Evolutionary conservation across 2,329 filamentous ascomycete species (phyloP), one percentile per base, ranked within the genome.

Genomic region (Neobulgaria alba): DNA sequence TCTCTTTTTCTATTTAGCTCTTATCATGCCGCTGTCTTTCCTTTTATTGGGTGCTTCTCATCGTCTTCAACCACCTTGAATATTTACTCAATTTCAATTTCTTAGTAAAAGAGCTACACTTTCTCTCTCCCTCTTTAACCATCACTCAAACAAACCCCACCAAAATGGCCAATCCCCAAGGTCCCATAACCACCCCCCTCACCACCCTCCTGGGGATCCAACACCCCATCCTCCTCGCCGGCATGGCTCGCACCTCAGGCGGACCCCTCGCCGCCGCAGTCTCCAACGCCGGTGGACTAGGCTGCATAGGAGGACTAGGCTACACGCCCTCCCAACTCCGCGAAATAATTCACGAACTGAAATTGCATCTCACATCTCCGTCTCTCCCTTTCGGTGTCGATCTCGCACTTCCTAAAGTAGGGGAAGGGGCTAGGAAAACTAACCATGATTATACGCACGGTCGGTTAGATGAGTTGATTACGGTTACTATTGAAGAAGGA

Each of bases 391-490:
- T 95, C 61, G 90, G 89, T 52, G 78, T 95, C 21, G 90, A 96
- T 62, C 79, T 96, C 2, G 89, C 89, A 0, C 75, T 96, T 10
- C 89, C 90, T 1, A 88, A 95, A 65, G 71, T 95, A 41, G 90
- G 90, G 42, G 87, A 83, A 30, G 71, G 66, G 23, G 90, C 90
- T 5, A 78, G 90, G 50, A 84, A 85, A 62, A 95, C 90, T 3
- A 96, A 95, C 66, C 86, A 95, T 65, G 90, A 95, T 63, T 96
- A 96, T 68, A 95, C 90, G 1, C 74, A 83, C 51, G 90, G 90
- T 31, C 83, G 87, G 61, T 75, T 95, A 12, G 84, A 93, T 60
- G 82, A 93, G 62, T 71, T 95, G 23, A 83, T 95, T 50, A 82
- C 87, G 54, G 85, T 95, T 32, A 85, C 82, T 3, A 85, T 95